phyloP scores from a whole-genome alignment of 2,329 filamentous ascomycete genomes.

The Chaetomium strumarium region DNA sequence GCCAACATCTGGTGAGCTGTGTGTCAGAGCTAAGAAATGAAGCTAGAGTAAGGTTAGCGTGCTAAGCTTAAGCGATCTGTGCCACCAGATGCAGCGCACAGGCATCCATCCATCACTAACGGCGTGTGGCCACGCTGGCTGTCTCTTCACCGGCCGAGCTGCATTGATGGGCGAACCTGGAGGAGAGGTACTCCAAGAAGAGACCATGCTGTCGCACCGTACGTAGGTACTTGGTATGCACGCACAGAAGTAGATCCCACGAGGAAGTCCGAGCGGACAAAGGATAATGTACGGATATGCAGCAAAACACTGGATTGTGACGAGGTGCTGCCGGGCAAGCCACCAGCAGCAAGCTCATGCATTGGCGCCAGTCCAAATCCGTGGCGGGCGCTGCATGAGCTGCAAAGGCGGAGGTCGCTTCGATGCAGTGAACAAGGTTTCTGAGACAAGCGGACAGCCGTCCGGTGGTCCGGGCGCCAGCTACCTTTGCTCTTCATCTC shows the following conservation, averaged over 20 bases:
- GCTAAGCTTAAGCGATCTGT: slow-evolving; percentile 6
- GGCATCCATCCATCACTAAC: no score
- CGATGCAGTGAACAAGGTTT: slow-evolving; percentile 18
- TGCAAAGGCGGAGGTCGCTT: slow-evolving; percentile 19
- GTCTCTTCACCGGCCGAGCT: slow-evolving; percentile 10
- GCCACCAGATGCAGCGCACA: not conserved
- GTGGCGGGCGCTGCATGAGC: slow-evolving; percentile 13
- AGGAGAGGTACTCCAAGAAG: not conserved
- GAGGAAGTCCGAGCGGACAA: slow-evolving; percentile 9
- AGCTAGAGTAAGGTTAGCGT: not conserved
- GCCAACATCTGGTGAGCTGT: no score
- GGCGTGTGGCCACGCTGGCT: slow-evolving; percentile 18
- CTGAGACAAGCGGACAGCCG: slow-evolving; percentile 16
- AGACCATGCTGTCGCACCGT: slow-evolving; percentile 1
- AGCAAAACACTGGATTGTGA: not conserved
- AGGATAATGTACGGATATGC: not conserved
- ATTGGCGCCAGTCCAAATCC: slow-evolving; percentile 4
- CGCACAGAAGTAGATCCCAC: slow-evolving; percentile 9
- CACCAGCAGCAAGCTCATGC: not conserved
- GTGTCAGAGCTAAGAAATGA: no score
- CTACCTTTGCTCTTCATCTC: not conserved
- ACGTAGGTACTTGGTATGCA: no score
- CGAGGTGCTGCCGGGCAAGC: not conserved
- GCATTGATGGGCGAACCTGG: not conserved
- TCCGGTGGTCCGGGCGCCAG: not conserved